These are phyloP conservation scores for Saccharomycopsis selenospora DNA, from an alignment of 805 yeast species.

Conservation along the genomic window DNA sequence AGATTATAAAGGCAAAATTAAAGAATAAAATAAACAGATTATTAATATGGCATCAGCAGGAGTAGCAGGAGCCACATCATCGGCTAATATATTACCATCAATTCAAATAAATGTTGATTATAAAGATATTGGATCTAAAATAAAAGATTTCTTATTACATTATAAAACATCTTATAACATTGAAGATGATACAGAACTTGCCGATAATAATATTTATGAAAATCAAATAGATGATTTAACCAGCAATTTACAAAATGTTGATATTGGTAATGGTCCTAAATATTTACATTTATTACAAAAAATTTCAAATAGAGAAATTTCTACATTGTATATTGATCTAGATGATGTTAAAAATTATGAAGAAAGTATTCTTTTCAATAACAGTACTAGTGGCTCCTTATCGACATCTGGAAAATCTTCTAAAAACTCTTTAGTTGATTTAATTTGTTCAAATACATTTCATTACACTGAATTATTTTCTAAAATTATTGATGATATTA, in stretches of 20 bases:
- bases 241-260: conserved; percentile 21
- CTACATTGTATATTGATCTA: conserved; percentile 65
- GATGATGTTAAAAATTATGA: conserved; percentile 79
- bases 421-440: conserved; percentile 41
- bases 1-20: background rate
- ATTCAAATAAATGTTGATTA: conserved; percentile 70
- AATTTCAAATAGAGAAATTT: conserved; percentile 74
- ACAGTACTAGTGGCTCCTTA: conserved; percentile 26
- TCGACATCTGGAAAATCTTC: conserved; percentile 24
- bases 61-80: conserved; percentile 18
- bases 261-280: conserved; percentile 49
- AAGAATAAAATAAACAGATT: background rate
- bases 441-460: conserved; percentile 64
- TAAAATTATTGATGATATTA: conserved; percentile 63
- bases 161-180: conserved; percentile 41
- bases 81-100: conserved; percentile 42
- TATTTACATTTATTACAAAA: conserved; percentile 68
- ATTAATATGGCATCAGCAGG: conserved; percentile 9
- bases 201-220: conserved; percentile 15
- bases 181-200: conserved; percentile 5
- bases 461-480: conserved; percentile 76
- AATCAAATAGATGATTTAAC: conserved; percentile 25
- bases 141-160: conserved; percentile 60
- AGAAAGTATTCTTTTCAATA: conserved; percentile 33
- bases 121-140: conserved; percentile 47